Evolutionary conservation across 192 early-diverging fungal genomes (phyloP).

Genomic region (Umbelopsis vinacea): DNA sequence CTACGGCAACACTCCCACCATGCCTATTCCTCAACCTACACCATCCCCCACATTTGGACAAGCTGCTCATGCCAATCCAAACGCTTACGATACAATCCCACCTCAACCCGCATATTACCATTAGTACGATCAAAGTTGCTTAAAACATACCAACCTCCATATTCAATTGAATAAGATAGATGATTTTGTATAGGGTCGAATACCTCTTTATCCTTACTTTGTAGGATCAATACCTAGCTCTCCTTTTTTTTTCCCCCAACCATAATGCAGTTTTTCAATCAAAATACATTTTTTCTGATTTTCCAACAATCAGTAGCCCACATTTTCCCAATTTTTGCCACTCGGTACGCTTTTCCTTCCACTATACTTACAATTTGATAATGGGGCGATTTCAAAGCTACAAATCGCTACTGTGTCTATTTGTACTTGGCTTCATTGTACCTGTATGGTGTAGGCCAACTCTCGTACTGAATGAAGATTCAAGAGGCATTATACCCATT

Average conservation of each 20-base stretch:
- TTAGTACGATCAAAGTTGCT: neutral
- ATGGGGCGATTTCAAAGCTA: conserved; percentile 5
- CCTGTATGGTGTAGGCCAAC: conserved; percentile 34
- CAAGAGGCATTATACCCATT: conserved; percentile 39
- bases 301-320: neutral
- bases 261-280: too few species aligned
- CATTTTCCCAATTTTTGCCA: neutral
- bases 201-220: conserved; percentile 3
- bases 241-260: neutral
- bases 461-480: conserved; percentile 42
- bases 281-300: neutral
- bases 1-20: conserved; percentile 6
- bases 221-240: conserved; percentile 5
- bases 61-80: neutral
- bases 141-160: neutral
- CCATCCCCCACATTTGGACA: conserved; percentile 34
- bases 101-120: neutral
- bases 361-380: neutral
- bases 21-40: conserved; percentile 26
- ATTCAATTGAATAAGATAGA: conserved; percentile 13
- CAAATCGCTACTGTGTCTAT: neutral
- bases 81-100: neutral
- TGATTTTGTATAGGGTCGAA: conserved; percentile 20
- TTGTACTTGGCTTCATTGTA: neutral
- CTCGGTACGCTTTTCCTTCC: neutral